These are phyloP conservation scores for Aegilops bicornis DNA, from an alignment of 176 grass and related monocot species.

Conservation along the genomic window DNA sequence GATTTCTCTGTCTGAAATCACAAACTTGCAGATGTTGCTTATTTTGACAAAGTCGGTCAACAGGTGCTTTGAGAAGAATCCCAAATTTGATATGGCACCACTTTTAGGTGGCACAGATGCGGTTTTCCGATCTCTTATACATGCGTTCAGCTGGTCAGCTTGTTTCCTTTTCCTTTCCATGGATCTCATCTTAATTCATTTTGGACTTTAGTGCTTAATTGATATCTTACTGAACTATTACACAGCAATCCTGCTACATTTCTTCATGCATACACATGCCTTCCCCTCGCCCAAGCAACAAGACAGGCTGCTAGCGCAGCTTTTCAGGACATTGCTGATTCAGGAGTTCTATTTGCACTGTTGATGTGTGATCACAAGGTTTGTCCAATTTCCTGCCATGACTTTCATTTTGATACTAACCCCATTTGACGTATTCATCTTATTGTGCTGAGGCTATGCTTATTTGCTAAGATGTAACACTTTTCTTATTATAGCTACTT, in stretches of 20 bases:
- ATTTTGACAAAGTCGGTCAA: constrained; percentile 94
- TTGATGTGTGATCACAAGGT: constrained; percentile 99
- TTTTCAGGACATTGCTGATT: constrained; percentile 96
- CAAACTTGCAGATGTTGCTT: constrained; percentile 74
- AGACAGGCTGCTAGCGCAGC: constrained; percentile 80
- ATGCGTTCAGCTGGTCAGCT: constrained; percentile 82
- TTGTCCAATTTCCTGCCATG: constrained; percentile 26
- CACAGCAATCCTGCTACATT: constrained; percentile 94
- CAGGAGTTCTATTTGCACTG: constrained; percentile 84
- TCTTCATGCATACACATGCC: constrained; percentile 97
- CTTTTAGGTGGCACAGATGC: constrained; percentile 85
- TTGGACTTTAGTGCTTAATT: background rate
- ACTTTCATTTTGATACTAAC: background rate
- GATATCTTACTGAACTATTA: background rate
- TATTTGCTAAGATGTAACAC: background rate
- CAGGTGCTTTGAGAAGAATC: constrained; percentile 96
- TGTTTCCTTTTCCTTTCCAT: background rate
- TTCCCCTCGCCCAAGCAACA: constrained; percentile 79
- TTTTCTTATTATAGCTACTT: constrained; percentile 4
- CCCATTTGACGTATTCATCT: background rate
- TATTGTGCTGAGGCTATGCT: background rate
- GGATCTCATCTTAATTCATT: background rate
- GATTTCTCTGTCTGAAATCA: constrained; percentile 11
- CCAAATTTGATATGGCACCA: constrained; percentile 93
- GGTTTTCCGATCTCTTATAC: constrained; percentile 95